Percentiles rank a stretch among this genome's conserved stretches.
Evolutionary conservation across 768 basidiomycete genomes (phyloP).

Genomic region (Trametes elegans): DNA sequence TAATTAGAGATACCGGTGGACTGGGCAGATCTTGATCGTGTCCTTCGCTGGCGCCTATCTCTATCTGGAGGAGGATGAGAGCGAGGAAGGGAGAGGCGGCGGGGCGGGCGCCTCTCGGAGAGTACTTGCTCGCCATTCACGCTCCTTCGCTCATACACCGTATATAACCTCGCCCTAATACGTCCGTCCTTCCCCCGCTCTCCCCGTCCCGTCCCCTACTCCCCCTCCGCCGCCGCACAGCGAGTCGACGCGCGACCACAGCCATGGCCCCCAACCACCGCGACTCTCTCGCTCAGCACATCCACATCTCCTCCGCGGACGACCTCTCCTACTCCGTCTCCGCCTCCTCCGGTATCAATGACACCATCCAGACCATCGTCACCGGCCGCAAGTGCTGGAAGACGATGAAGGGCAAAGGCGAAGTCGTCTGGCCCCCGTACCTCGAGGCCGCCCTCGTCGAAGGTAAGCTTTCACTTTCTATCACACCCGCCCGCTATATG

Average conservation of each 20-base stretch:
- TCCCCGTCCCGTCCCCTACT: slow-evolving; percentile 11
- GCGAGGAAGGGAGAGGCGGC: not conserved
- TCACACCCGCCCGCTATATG: slow-evolving; percentile 1
- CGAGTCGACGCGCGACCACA: slow-evolving; percentile 11
- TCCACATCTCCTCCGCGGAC: slow-evolving; percentile 31
- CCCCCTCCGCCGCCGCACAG: slow-evolving; percentile 7
- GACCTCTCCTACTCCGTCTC: slow-evolving; percentile 30
- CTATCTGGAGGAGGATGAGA: not conserved
- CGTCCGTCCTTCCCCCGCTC: slow-evolving; percentile 13
- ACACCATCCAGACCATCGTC: slow-evolving; percentile 32
- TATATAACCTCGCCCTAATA: slow-evolving; percentile 20
- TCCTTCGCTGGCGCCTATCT: not conserved
- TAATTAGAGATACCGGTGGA: not conserved
- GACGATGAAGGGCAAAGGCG: slow-evolving; percentile 64
- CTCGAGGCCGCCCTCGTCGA: slow-evolving; percentile 78
- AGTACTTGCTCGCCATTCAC: slow-evolving; percentile 1
- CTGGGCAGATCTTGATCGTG: slow-evolving; percentile 2
- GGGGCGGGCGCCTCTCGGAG: not conserved
- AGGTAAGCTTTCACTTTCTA: slow-evolving; percentile 39
- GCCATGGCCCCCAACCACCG: slow-evolving; percentile 21
- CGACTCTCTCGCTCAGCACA: slow-evolving; percentile 24
- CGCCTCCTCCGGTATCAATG: slow-evolving; percentile 25
- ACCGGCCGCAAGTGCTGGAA: slow-evolving; percentile 54
- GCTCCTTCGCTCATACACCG: slow-evolving; percentile 7
- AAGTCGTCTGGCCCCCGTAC: slow-evolving; percentile 82